phyloP scores from a whole-genome alignment of 495 filamentous ascomycete genomes.

The Lasiosphaeria hispida region DNA sequence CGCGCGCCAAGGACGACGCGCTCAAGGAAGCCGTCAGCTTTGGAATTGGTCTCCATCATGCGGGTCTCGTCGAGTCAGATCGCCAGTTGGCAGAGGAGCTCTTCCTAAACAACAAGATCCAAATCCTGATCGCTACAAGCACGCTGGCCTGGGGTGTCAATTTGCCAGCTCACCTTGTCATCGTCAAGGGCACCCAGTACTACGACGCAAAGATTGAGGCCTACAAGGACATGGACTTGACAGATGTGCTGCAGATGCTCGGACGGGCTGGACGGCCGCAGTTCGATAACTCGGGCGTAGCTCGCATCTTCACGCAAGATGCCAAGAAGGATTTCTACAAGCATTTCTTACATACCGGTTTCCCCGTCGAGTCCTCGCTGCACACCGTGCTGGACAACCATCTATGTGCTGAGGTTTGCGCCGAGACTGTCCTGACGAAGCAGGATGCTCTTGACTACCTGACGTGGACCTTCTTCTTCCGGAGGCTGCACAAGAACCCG shows the following conservation, averaged over 20 bases:
- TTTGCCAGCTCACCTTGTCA: conserved; percentile 91
- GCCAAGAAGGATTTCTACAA: conserved; percentile 99
- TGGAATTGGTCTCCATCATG: conserved; percentile 95
- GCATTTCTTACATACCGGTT: conserved; percentile 97
- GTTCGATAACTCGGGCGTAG: conserved; percentile 93
- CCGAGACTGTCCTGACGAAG: conserved; percentile 86
- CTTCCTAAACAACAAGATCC: conserved; percentile 96
- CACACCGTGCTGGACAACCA: conserved; percentile 98
- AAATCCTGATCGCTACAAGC: conserved; percentile 93
- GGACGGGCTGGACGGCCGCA: conserved; percentile 94
- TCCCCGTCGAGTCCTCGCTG: conserved; percentile 93
- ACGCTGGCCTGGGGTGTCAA: conserved; percentile 99
- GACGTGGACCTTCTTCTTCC: conserved; percentile 99
- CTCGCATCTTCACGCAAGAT: conserved; percentile 95
- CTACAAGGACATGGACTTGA: conserved; percentile 98
- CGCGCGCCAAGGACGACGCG: conserved; percentile 86
- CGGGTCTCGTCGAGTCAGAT: conserved; percentile 92
- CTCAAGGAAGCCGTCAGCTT: conserved; percentile 90
- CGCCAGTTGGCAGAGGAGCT: conserved; percentile 88
- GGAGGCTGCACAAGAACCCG: conserved; percentile 94
- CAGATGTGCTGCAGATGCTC: conserved; percentile 97
- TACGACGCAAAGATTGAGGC: conserved; percentile 98
- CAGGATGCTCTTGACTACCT: conserved; percentile 98
- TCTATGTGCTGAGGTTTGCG: conserved; percentile 90
- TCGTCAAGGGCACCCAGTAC: conserved; percentile 98